A percentile compares a stretch with the other conserved stretches of the same genome.
Conservation (phyloP, 2,329 filamentous ascomycete genomes). For the Aphanoascus verrucosus region DNA sequence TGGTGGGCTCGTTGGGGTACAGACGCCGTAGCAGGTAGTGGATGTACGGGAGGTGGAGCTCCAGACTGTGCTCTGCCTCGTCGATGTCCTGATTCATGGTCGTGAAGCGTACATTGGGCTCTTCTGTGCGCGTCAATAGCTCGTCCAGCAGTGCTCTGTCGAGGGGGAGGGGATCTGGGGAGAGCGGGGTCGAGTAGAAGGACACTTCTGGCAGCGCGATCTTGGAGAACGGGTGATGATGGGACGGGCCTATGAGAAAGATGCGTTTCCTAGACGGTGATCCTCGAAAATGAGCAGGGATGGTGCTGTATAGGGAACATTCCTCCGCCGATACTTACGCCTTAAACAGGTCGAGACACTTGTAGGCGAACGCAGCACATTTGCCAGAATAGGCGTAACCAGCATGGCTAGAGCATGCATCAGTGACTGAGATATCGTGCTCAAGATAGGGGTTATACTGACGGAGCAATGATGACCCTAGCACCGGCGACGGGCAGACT, state of each 20-base stretch:
- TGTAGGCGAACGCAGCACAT: constrained; percentile 92
- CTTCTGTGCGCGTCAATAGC: constrained; percentile 25
- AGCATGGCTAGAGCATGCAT: constrained; percentile 57
- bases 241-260: constrained; percentile 86
- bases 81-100: constrained; percentile 57
- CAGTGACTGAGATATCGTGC: constrained; percentile 17
- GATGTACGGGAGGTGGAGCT: constrained; percentile 94
- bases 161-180: constrained; percentile 34
- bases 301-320: background rate
- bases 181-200: constrained; percentile 37
- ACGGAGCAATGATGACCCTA: constrained; percentile 87
- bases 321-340: constrained; percentile 41
- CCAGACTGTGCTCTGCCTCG: constrained; percentile 78
- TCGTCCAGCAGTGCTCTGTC: constrained; percentile 35
- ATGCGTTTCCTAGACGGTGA: constrained; percentile 56
- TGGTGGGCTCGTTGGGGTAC: constrained; percentile 38
- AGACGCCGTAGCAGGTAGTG: constrained; percentile 60
- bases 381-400: constrained; percentile 87
- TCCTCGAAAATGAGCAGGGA: constrained; percentile 6
- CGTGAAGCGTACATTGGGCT: constrained; percentile 30
- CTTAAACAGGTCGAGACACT: constrained; percentile 67
- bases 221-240: constrained; percentile 68
- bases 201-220: constrained; percentile 65
- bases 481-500: constrained; percentile 61
- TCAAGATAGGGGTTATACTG: constrained; percentile 30